Evolutionary conservation across 2,329 filamentous ascomycete species (phyloP).

Genomic region (Paecilomyces niveus): DNA sequence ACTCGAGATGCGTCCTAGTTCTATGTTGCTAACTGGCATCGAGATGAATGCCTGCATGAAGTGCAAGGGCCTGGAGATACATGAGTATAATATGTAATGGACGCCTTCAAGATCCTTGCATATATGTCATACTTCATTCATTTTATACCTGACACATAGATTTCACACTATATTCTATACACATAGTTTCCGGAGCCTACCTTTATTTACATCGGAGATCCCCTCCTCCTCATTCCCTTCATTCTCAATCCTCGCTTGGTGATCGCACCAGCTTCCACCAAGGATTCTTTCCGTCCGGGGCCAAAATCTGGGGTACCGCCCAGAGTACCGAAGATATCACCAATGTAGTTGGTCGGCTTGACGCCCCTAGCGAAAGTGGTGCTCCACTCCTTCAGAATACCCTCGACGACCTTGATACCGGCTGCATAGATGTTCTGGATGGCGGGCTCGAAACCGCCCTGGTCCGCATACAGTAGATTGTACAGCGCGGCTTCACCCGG

Average conservation of each 20-base stretch:
- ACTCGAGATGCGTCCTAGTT: too few species aligned
- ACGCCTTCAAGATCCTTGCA: too few species aligned
- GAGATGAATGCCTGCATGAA: too few species aligned
- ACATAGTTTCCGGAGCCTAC: background rate
- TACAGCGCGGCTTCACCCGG: constrained; percentile 49
- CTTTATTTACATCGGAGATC: background rate
- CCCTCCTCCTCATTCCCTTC: background rate
- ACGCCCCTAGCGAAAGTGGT: constrained; percentile 52
- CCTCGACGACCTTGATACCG: constrained; percentile 58
- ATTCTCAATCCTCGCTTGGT: background rate
- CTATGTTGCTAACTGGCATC: too few species aligned
- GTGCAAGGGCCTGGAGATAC: too few species aligned
- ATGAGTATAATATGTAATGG: too few species aligned
- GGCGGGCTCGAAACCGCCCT: constrained; percentile 58
- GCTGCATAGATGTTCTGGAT: constrained; percentile 61
- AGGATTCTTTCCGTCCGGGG: constrained; percentile 13
- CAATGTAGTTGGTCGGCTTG: constrained; percentile 57
- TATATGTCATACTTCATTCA: too few species aligned
- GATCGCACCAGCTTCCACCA: constrained; percentile 12
- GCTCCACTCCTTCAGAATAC: constrained; percentile 57
- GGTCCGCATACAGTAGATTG: constrained; percentile 54
- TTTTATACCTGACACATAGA: background rate
- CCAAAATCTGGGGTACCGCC: constrained; percentile 62
- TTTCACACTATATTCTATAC: background rate
- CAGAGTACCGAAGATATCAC: constrained; percentile 63